phyloP scores from a whole-genome alignment of 257 asterid genomes.

The Salvia splendens region DNA sequence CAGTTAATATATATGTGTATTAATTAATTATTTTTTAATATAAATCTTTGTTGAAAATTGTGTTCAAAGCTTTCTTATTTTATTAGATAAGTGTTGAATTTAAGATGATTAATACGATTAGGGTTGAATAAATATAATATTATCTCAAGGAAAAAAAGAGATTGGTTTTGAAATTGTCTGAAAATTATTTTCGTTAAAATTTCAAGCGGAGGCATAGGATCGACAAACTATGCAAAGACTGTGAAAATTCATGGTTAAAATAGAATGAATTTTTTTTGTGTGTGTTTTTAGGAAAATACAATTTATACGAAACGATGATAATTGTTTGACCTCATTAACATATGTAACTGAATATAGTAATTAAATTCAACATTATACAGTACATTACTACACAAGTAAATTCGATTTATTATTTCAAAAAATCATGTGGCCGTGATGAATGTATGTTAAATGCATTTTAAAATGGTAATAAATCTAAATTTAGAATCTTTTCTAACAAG shows the following conservation, averaged over 20 bases:
- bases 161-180: not conserved
- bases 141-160: not conserved
- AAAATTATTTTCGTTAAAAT: not conserved
- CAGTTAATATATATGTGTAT: too few species aligned
- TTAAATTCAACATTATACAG: not conserved
- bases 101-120: not conserved
- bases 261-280: not conserved
- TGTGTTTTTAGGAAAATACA: not conserved
- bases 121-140: not conserved
- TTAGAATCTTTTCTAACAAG: too few species aligned
- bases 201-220: not conserved
- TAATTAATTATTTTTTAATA: not conserved
- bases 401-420: constrained; percentile 4
- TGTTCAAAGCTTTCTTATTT: not conserved
- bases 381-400: not conserved
- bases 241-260: not conserved
- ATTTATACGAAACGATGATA: not conserved
- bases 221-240: not conserved
- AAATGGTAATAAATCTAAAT: too few species aligned
- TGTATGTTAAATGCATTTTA: not conserved
- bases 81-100: not conserved
- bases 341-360: not conserved
- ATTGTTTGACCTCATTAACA: constrained; percentile 5
- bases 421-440: not conserved
- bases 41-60: not conserved